Evolutionary conservation across 371 early-diverging fungal species (phyloP), one percentile per base, ranked within the genome.

Genomic region (Apophysomyces trapeziformis): DNA sequence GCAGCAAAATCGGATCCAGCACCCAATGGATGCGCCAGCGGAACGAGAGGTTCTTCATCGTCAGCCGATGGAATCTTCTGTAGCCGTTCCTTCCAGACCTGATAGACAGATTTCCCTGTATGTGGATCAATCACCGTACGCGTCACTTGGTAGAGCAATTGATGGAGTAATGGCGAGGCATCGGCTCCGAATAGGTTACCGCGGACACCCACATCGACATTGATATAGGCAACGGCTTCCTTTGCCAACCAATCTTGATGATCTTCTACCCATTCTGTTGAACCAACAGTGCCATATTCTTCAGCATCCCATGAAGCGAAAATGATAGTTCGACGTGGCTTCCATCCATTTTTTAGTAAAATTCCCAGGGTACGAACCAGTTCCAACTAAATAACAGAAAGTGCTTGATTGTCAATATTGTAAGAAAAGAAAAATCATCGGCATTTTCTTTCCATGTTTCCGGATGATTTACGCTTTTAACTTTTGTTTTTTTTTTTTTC

Each of bases 191-290:
- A 90, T 37, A 76, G 57, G 18, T 72, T 65, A 4, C 91, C 91
- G 7, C 67, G 72, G 13, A 85, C 86, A 32, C 83, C 86, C 11
- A 60, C 63, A 38, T 87, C 89, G 1, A 90, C 82, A 62, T 90
- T 87, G 43, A 90, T 60, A 67, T 90, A 90, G 2, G 82, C 86
- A 36, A 87, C 69, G 1, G 78, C 87, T 39, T 84, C 69, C 12
- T 76, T 76, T 56, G 75, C 76, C 3, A 90, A 74, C 85, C 83
- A 83, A 39, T 73, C 74, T 16, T 80, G 63, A 58, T 88, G 74
- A 43, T 89, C 86, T 67, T 90, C 91, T 1, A 88, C 91, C 85
- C 85, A 90, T 70, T 90, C 91, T 12, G 90, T 90, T 12, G 89
- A 87, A 1, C 91, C 91, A 32, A 88, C 71, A 36, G 80, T 65